These are phyloP conservation scores for Protomyces arabidopsidicola DNA, from an alignment of 1,139 yeast genomes.

Conservation along the genomic window DNA sequence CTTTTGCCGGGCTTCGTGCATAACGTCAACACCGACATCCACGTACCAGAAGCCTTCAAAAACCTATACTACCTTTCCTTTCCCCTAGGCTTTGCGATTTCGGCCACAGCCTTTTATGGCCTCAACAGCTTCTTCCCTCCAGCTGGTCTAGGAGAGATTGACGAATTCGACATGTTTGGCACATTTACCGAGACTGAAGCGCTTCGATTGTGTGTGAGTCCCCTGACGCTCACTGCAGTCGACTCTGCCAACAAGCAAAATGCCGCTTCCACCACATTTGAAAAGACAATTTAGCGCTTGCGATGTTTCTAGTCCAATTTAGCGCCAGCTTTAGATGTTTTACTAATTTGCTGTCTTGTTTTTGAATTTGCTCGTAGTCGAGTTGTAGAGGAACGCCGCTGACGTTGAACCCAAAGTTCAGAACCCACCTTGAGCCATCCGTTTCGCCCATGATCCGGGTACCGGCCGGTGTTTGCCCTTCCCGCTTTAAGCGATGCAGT, in stretches of 20 bases:
- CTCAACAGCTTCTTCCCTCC: slow-evolving; percentile 43
- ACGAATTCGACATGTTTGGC: slow-evolving; percentile 43
- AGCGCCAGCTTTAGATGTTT: too few relatives aligned
- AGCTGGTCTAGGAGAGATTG: slow-evolving; percentile 40
- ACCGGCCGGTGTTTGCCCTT: too few relatives aligned
- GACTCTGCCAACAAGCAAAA: neutral
- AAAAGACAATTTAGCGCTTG: too few relatives aligned
- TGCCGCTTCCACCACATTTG: too few relatives aligned
- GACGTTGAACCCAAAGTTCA: too few relatives aligned
- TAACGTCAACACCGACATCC: slow-evolving; percentile 4
- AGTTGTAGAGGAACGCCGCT: too few relatives aligned
- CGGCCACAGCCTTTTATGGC: slow-evolving; percentile 43
- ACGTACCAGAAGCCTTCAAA: neutral
- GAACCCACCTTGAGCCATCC: too few relatives aligned
- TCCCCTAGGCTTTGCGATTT: slow-evolving; percentile 41
- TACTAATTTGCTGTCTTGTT: too few relatives aligned
- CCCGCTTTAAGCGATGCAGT: too few relatives aligned
- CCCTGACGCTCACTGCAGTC: neutral
- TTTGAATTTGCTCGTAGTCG: too few relatives aligned
- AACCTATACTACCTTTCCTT: slow-evolving; percentile 19
- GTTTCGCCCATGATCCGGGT: too few relatives aligned
- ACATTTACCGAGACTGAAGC: slow-evolving; percentile 36
- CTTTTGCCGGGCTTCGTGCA: slow-evolving; percentile 56
- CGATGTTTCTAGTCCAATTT: too few relatives aligned
- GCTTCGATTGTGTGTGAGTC: slow-evolving; percentile 31